Evolutionary conservation across 306 rosid genomes (phyloP).

Genomic region (Luffa acutangula): DNA sequence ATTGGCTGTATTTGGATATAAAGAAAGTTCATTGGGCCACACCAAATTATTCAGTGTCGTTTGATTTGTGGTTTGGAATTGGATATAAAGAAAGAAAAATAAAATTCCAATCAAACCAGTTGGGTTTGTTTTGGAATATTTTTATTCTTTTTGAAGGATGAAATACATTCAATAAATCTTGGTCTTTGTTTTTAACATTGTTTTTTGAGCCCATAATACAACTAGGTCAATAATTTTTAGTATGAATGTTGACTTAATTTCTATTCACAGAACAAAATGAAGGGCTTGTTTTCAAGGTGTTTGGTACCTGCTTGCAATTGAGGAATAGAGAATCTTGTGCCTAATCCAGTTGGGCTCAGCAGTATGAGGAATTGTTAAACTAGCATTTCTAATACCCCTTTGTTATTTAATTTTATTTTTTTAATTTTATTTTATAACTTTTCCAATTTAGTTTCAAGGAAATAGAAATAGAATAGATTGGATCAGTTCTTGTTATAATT

Average conservation of each 20-base stretch:
- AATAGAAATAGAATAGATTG: neutral
- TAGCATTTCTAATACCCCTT: neutral
- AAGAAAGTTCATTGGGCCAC: neutral
- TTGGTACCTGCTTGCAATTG: constrained; percentile 62
- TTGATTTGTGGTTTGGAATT: neutral
- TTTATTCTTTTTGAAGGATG: neutral
- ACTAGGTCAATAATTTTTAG: neutral
- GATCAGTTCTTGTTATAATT: neutral
- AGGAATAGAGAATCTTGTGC: neutral
- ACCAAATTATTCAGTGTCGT: neutral
- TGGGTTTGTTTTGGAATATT: neutral
- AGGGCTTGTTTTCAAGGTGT: constrained; percentile 73
- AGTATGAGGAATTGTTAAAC: neutral
- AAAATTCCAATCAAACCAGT: neutral
- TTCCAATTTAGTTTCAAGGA: neutral
- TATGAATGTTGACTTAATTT: neutral
- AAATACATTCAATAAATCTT: neutral
- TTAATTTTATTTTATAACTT: neutral
- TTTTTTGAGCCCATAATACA: neutral
- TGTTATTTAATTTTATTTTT: neutral
- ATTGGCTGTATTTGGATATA: neutral
- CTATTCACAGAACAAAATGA: constrained; percentile 50
- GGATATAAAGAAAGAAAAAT: neutral
- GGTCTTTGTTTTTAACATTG: neutral
- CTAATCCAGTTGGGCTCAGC: neutral